Conservation (phyloP, 2,329 filamentous ascomycete genomes). For the Penicillium brasilianum region DNA sequence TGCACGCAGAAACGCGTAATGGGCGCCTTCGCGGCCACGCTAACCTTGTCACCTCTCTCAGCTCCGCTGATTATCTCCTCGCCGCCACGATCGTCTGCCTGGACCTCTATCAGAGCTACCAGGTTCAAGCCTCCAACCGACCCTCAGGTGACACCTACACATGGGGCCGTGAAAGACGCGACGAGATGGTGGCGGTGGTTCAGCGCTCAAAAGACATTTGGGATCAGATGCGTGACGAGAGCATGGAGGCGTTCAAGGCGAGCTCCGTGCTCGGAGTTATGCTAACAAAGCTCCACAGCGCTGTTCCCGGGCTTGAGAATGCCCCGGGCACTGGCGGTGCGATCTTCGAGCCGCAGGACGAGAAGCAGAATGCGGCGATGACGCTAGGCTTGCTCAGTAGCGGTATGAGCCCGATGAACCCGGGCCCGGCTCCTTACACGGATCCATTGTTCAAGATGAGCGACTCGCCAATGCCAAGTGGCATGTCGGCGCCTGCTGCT, state of each 20-base stretch:
- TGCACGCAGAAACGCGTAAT: constrained; percentile 74
- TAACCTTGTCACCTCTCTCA: constrained; percentile 79
- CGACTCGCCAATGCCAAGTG: constrained; percentile 36
- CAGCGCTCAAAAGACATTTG: constrained; percentile 78
- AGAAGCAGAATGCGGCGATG: constrained; percentile 71
- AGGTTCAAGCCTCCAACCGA: constrained; percentile 40
- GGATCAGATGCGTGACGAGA: constrained; percentile 75
- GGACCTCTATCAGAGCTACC: constrained; percentile 71
- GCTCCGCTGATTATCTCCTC: constrained; percentile 82
- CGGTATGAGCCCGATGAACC: constrained; percentile 60
- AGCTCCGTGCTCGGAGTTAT: constrained; percentile 80
- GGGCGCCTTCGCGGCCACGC: constrained; percentile 74
- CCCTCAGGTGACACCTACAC: constrained; percentile 49
- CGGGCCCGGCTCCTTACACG: constrained; percentile 36
- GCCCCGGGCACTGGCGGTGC: constrained; percentile 25
- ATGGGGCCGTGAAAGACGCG: constrained; percentile 58
- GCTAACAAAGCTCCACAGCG: constrained; percentile 71
- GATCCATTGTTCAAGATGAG: constrained; percentile 38
- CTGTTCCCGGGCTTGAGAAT: constrained; percentile 33
- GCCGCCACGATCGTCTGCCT: constrained; percentile 83
- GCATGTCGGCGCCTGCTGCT: constrained; percentile 32
- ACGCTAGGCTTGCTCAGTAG: constrained; percentile 71
- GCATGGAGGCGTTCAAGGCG: constrained; percentile 90
- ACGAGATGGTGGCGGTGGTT: constrained; percentile 77
- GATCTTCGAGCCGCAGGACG: constrained; percentile 53